Base-by-base conservation (phyloP, 345 rosid genomes). In the Barbarea vulgaris region DNA sequence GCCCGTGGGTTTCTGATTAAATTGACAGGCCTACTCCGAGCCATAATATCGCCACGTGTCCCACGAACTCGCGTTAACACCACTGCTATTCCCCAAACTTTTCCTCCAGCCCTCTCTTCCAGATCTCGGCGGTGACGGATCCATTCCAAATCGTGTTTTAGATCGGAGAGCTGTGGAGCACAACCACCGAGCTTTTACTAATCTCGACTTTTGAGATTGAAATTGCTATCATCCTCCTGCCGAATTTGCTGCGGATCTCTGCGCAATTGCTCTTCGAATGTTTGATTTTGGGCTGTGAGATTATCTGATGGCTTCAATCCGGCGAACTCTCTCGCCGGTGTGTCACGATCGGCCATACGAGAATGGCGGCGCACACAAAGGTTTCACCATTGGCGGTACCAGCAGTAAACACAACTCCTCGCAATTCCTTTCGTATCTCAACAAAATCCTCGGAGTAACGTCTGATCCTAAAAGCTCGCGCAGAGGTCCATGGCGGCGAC, bases 321-420 rank as follows among this genome's bases (percentile, higher is more conserved):
- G 99, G 60, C 88, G 99, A 72, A 87, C 97, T 61, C 89, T 90
- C 56, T 94, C 98, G 41, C 97, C 95, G 52, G 85, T 87, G 2
- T 70, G 79, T 74, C 89, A 76, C 62, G 90, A 89, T 75, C 94
- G 94, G 15, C 57, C 82, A 0, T 81, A 79, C 73, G 85, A 74
- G 53, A 85, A 83, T 69, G 90, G 91, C 13, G 82, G 77, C 19
- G 73, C 83, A 27, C 79, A 71, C 60, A 86, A 78, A 68, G 63
- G 60, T 42, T 79, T 82, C 31, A 53, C 80, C n/a, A 70, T 72
- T 47, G 85, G 74, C 22, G 72, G 61, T 28, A 58, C 61, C 13
- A 84, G 79, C 67, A 55, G 54, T 21, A 85, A 87, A 52, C 77
- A 82, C 31, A 64, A 33, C 22, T 82, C 90, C n/a, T 73, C 89